Percentiles rank a stretch among this genome's conserved stretches.
Evolutionary conservation across 1,284 basidiomycete genomes (phyloP).

Genomic region (Xerocomus nothofagi): DNA sequence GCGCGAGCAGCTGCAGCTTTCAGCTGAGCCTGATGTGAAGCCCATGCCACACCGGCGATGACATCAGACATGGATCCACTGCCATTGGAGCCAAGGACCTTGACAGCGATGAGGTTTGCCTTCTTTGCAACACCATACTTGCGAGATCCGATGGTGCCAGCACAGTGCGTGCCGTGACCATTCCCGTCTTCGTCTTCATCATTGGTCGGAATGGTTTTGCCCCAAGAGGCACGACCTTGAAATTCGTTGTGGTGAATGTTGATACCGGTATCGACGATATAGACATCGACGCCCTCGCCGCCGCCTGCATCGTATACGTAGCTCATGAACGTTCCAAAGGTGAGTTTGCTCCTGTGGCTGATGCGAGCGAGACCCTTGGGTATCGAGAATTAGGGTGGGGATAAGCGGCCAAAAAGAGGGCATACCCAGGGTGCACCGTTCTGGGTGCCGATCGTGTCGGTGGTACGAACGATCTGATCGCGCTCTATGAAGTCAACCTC

Average conservation of each 20-base stretch:
- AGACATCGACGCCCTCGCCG: conserved; percentile 91
- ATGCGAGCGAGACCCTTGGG: conserved; percentile 89
- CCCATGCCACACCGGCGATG: conserved; percentile 85
- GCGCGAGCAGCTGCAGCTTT: conserved; percentile 61
- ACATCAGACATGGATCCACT: conserved; percentile 97
- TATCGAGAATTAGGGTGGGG: background rate
- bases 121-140: conserved; percentile 95
- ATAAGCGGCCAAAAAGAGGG: background rate
- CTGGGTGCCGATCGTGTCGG: conserved; percentile 56
- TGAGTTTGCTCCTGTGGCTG: conserved; percentile 81
- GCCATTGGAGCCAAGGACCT: conserved; percentile 93
- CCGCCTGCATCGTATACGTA: conserved; percentile 78
- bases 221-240: conserved; percentile 83
- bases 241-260: conserved; percentile 88
- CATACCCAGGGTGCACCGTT: conserved; percentile 88
- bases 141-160: conserved; percentile 76
- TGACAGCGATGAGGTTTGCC: conserved; percentile 92
- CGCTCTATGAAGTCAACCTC: conserved; percentile 93
- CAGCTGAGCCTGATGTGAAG: conserved; percentile 60
- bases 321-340: conserved; percentile 83
- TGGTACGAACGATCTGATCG: conserved; percentile 85
- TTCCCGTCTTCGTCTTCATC: conserved; percentile 78
- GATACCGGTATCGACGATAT: conserved; percentile 86
- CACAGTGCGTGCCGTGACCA: conserved; percentile 80
- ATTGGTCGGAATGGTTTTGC: conserved; percentile 77